Conservation (phyloP, 2,329 filamentous ascomycete species). For the Gnomoniopsis smithogilvyi region DNA sequence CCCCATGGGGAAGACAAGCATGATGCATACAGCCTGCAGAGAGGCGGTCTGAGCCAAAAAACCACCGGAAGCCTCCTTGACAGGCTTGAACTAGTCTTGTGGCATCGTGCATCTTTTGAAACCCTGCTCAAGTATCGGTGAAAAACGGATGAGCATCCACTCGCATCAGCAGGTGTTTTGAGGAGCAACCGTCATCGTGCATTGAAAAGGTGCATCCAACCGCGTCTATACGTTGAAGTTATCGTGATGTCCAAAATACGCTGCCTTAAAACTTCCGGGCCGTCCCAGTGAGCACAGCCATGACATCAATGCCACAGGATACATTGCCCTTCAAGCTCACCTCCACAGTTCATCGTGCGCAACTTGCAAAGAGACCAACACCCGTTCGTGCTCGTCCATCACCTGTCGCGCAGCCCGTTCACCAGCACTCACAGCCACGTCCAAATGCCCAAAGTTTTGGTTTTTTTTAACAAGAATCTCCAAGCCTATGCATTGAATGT, state of each 20-base stretch:
- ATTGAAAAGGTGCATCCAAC: background rate
- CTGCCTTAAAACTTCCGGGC: background rate
- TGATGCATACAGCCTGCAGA: background rate
- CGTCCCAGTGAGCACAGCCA: background rate
- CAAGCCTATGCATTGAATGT: constrained; percentile 16
- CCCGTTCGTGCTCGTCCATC: too few species aligned
- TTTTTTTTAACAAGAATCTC: constrained; percentile 16
- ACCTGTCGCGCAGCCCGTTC: too few species aligned
- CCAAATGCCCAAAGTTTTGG: constrained; percentile 15
- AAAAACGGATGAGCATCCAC: background rate
- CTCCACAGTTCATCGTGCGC: too few species aligned
- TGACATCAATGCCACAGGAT: background rate
- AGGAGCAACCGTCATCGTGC: background rate
- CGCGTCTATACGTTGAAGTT: background rate
- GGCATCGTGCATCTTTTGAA: background rate
- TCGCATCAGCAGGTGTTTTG: background rate
- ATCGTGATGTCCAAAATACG: background rate
- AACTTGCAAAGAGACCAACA: too few species aligned
- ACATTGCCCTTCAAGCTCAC: background rate
- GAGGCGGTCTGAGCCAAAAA: background rate
- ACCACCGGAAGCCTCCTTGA: background rate
- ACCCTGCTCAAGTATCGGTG: background rate
- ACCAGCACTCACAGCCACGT: constrained; percentile 13
- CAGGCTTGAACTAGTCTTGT: background rate
- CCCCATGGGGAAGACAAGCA: constrained; percentile 10